These are phyloP conservation scores for Aspergillus carlsbadensis DNA, from an alignment of 495 filamentous ascomycete genomes.

Conservation along the genomic window DNA sequence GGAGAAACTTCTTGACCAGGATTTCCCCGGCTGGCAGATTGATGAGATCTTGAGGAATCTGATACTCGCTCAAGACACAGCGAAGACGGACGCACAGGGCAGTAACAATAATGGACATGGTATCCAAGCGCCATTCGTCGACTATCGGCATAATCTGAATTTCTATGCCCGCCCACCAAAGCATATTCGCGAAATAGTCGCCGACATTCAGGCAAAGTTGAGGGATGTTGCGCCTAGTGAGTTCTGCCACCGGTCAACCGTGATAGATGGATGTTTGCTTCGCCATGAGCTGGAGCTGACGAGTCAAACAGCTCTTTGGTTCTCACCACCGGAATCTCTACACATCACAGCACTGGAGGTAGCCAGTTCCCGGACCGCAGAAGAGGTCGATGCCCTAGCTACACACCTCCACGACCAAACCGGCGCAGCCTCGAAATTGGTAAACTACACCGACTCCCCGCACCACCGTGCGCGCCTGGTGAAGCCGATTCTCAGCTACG, in stretches of 20 bases:
- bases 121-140: constrained; percentile 48
- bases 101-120: neutral
- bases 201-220: constrained; percentile 66
- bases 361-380: constrained; percentile 62
- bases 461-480: constrained; percentile 68
- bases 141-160: constrained; percentile 76
- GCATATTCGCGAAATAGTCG: constrained; percentile 62
- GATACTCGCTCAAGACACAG: constrained; percentile 15
- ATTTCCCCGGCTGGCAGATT: constrained; percentile 69
- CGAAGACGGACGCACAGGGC: constrained; percentile 43
- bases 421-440: constrained; percentile 50
- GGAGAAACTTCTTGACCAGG: constrained; percentile 60
- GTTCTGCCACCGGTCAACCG: too few species aligned
- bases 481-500: constrained; percentile 80
- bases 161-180: constrained; percentile 84
- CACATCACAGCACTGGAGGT: constrained; percentile 88
- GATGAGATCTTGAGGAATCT: constrained; percentile 75
- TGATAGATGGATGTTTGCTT: neutral
- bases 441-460: constrained; percentile 55
- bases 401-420: constrained; percentile 43
- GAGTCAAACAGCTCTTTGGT: constrained; percentile 66
- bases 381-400: constrained; percentile 61
- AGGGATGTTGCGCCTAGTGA: constrained; percentile 62
- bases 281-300: neutral
- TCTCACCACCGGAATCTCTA: constrained; percentile 72